Conservation (phyloP, 1,284 basidiomycete genomes). For the Anthracocystis setariae region DNA sequence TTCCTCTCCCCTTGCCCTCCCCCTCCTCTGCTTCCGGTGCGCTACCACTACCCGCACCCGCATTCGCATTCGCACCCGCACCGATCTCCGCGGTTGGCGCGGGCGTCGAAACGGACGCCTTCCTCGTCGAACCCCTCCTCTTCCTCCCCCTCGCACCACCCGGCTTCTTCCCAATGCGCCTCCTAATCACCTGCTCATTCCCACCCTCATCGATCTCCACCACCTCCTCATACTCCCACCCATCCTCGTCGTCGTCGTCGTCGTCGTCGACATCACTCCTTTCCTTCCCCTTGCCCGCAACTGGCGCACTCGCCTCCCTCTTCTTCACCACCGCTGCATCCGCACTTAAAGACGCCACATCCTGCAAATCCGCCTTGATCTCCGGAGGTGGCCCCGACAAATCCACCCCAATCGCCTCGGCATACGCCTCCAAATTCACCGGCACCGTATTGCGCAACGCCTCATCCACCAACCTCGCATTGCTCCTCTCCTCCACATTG, state of each 20-base stretch:
- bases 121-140: slow-evolving; percentile 24
- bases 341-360: slow-evolving; percentile 24
- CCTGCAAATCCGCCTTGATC: slow-evolving; percentile 49
- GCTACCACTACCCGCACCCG: background rate
- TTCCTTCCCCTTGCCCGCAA: slow-evolving; percentile 29
- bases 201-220: slow-evolving; percentile 54
- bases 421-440: slow-evolving; percentile 63
- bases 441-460: slow-evolving; percentile 59
- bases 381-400: slow-evolving; percentile 63
- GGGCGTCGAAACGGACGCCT: slow-evolving; percentile 20
- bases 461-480: slow-evolving; percentile 69
- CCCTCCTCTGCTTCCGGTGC: background rate
- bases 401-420: slow-evolving; percentile 60
- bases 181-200: slow-evolving; percentile 41
- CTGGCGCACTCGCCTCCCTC: slow-evolving; percentile 23
- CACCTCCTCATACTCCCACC: slow-evolving; percentile 50
- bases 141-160: slow-evolving; percentile 30
- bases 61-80: background rate
- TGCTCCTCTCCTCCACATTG: slow-evolving; percentile 83
- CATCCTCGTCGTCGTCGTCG: slow-evolving; percentile 38
- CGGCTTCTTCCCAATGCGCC: slow-evolving; percentile 38
- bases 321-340: slow-evolving; percentile 27
- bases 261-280: slow-evolving; percentile 36
- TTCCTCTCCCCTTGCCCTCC: background rate
- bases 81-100: slow-evolving; percentile 9